Evolutionary conservation across 2,329 filamentous ascomycete species (phyloP).

Genomic region (Cladobotryum mycophilum): DNA sequence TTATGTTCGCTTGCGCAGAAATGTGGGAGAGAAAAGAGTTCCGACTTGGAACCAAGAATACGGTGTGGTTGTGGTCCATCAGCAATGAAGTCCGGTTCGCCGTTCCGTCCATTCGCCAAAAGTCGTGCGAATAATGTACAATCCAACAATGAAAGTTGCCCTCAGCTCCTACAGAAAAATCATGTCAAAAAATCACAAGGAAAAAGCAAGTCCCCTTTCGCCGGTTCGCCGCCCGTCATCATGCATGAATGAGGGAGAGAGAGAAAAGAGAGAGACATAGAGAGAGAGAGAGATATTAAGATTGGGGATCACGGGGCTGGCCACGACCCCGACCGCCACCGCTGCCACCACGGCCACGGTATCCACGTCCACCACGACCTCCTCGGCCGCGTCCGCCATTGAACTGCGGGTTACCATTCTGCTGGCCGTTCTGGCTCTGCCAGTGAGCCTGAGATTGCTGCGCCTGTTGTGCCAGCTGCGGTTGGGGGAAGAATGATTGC

Average conservation of each 20-base stretch:
- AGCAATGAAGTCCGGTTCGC: constrained; percentile 28
- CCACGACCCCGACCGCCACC: constrained; percentile 31
- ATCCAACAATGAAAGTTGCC: constrained; percentile 31
- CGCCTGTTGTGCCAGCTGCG: constrained; percentile 26
- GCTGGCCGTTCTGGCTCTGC: constrained; percentile 34
- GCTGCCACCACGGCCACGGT: constrained; percentile 27
- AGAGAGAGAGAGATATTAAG: constrained; percentile 21
- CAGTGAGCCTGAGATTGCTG: constrained; percentile 31
- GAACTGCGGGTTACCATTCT: constrained; percentile 30
- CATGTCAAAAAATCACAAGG: constrained; percentile 22
- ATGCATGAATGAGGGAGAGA: constrained; percentile 17
- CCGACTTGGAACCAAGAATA: constrained; percentile 13
- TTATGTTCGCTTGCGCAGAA: constrained; percentile 16
- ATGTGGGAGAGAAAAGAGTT: constrained; percentile 6
- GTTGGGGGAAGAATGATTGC: constrained; percentile 12
- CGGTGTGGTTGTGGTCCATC: constrained; percentile 22
- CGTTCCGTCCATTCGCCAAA: constrained; percentile 31
- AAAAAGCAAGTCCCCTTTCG: constrained; percentile 16
- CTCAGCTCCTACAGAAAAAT: constrained; percentile 23
- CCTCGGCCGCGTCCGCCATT: constrained; percentile 32
- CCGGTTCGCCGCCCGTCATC: constrained; percentile 19
- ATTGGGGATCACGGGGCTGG: constrained; percentile 29
- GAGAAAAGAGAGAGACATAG: neutral
- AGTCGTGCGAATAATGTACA: constrained; percentile 37
- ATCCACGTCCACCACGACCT: constrained; percentile 33